Conservation (phyloP, 106 monocot species). For the Hemerocallis citrina region DNA sequence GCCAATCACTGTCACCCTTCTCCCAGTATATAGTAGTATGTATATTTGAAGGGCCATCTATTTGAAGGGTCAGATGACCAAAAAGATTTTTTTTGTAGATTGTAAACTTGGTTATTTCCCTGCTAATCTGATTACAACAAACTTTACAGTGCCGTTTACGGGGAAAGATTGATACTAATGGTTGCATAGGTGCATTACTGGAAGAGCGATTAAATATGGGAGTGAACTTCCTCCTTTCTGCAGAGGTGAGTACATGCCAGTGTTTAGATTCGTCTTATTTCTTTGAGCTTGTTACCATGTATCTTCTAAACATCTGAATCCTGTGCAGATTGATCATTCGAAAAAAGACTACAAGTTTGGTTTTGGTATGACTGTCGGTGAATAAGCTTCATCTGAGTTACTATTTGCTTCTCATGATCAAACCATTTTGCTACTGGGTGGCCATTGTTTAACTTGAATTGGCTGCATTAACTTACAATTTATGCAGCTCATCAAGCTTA, state of each 20-base stretch:
- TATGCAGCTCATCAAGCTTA: too few relatives aligned
- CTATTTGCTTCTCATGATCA: too few relatives aligned
- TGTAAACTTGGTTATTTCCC: too few relatives aligned
- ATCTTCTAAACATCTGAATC: background rate
- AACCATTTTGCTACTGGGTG: too few relatives aligned
- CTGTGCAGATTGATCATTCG: constrained; percentile 75
- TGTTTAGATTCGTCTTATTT: background rate
- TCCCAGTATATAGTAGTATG: too few relatives aligned
- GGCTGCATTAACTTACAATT: too few relatives aligned
- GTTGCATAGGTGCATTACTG: constrained; percentile 69
- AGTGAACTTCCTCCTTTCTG: constrained; percentile 91
- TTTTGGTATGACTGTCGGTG: constrained; percentile 93
- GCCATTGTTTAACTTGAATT: too few relatives aligned
- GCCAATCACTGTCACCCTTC: too few relatives aligned
- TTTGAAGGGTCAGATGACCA: too few relatives aligned
- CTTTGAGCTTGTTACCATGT: background rate
- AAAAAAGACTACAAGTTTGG: constrained; percentile 99
- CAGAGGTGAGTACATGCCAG: constrained; percentile 50
- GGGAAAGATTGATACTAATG: constrained; percentile 88
- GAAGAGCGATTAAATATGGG: constrained; percentile 97
- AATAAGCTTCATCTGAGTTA: constrained; percentile 30
- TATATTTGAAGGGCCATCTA: too few relatives aligned
- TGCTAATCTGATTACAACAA: too few relatives aligned
- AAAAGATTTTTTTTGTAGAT: too few relatives aligned
- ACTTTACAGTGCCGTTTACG: constrained; percentile 86